Percentiles rank a stretch among this genome's conserved stretches.
Conservation (phyloP, 2,329 filamentous ascomycete species). For the Epichloe baconii region DNA sequence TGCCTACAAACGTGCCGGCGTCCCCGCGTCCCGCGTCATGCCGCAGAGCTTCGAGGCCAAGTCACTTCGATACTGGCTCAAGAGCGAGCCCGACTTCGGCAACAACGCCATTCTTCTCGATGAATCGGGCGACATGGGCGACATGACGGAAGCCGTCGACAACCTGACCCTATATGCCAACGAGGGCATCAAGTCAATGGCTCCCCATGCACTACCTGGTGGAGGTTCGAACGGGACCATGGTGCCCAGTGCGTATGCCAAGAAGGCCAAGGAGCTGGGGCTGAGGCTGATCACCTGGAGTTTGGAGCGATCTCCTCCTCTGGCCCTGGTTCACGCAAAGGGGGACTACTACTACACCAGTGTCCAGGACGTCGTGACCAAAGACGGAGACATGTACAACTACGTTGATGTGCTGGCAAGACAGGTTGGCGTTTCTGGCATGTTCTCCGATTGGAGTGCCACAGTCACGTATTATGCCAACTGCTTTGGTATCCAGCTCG, state of each 20-base stretch:
- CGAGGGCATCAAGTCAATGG: conserved; percentile 48
- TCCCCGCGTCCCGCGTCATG: conserved; percentile 42
- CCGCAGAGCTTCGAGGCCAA: conserved; percentile 53
- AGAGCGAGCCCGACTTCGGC: conserved; percentile 45
- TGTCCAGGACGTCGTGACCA: conserved; percentile 39
- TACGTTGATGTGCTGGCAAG: conserved; percentile 51
- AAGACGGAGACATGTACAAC: conserved; percentile 53
- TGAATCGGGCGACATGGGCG: conserved; percentile 41
- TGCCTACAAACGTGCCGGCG: conserved; percentile 39
- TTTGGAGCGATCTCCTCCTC: conserved; percentile 50
- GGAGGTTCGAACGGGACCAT: conserved; percentile 38
- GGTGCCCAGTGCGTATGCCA: conserved; percentile 50
- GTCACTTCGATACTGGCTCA: conserved; percentile 55
- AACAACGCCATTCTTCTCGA: conserved; percentile 53
- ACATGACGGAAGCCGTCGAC: conserved; percentile 39
- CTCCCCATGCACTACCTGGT: conserved; percentile 53
- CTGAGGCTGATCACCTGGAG: conserved; percentile 57
- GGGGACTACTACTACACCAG: conserved; percentile 44
- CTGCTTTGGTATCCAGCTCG: conserved; percentile 36
- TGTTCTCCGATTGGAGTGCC: conserved; percentile 59
- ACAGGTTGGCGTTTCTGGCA: conserved; percentile 45
- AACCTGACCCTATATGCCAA: conserved; percentile 42
- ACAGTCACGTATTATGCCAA: conserved; percentile 61
- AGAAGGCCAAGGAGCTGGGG: conserved; percentile 43
- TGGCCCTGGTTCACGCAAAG: conserved; percentile 32